phyloP scores from a whole-genome alignment of 1,284 basidiomycete species.

The Moesziomyces antarcticus region DNA sequence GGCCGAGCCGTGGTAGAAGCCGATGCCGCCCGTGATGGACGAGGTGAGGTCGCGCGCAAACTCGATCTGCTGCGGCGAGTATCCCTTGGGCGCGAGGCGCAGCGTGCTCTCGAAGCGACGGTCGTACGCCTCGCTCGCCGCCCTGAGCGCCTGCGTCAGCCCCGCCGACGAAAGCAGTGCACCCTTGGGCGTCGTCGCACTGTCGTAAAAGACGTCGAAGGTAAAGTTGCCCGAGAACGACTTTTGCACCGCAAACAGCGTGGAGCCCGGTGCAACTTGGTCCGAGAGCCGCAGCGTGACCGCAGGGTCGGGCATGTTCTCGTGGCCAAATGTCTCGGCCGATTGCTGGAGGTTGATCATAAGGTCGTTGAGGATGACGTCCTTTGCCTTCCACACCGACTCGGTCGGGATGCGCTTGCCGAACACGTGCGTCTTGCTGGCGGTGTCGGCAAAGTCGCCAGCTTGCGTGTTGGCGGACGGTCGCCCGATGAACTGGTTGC shows the following conservation, averaged over 20 bases:
- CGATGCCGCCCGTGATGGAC: constrained; percentile 88
- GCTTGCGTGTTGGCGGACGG: constrained; percentile 72
- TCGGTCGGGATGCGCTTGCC: constrained; percentile 76
- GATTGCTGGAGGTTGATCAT: constrained; percentile 74
- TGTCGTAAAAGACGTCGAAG: constrained; percentile 87
- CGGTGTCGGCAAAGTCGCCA: constrained; percentile 74
- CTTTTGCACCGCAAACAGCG: constrained; percentile 87
- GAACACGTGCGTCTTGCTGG: constrained; percentile 79
- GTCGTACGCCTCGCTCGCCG: constrained; percentile 75
- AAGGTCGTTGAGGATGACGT: constrained; percentile 76
- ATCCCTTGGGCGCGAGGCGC: constrained; percentile 71
- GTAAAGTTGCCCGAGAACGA: constrained; percentile 81
- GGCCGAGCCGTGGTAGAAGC: constrained; percentile 91
- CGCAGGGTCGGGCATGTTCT: constrained; percentile 78
- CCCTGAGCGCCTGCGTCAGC: constrained; percentile 77
- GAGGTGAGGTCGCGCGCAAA: constrained; percentile 90
- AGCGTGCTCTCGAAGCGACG: constrained; percentile 78
- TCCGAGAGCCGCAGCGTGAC: constrained; percentile 81
- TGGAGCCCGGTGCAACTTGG: constrained; percentile 78
- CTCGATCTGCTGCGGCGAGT: constrained; percentile 71
- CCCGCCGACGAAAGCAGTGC: constrained; percentile 72
- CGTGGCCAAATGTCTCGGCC: constrained; percentile 73
- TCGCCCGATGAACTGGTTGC: constrained; percentile 24
- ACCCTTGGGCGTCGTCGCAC: constrained; percentile 74
- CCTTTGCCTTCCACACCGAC: constrained; percentile 87